Base-by-base conservation (phyloP, 2,329 filamentous ascomycete species). In the Xylariaceae sp. region DNA sequence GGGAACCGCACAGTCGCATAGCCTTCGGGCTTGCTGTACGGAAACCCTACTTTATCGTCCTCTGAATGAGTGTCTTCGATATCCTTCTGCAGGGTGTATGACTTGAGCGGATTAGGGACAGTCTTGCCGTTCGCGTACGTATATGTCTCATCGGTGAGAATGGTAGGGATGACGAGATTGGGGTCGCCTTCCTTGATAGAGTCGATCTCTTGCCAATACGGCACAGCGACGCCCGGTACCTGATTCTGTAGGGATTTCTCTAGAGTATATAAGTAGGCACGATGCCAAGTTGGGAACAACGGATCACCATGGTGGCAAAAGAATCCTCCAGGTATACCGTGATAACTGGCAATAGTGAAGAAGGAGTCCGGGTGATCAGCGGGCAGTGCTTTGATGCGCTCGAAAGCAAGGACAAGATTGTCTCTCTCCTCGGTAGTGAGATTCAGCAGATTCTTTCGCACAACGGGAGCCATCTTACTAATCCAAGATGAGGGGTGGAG, bases 231-330 rank as follows among this genome's bases (percentile, higher is more conserved):
- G 8, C 34, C 53, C 16, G 4, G 40, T 9, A 52, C 41, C 17
- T 50, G 53, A 3, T 44, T 53, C 16, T 48, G 48, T 8, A 53
- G 43, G 14, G 54, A 28, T 17, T 48, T 53, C 48, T 57, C 54
- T 1, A 57, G 54, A n/a, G 34, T 29, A 3, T 26, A 19, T 2
- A 57, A 29, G 16, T 53, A 57, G 4, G 54, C 48, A 8, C 48
- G 48, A 29, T 57, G 54, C 54, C 54, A 57, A 3, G 54, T 53
- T 1, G 53, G 53, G 16, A 56, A 56, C n/a, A 56, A 9, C 3
- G 36, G 33, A 29, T 56, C 47, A 4, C 48, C 54, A 43, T 53
- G 54, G n/a, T 57, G 54, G 26, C 54, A 57, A 34, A 33, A 51
- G 26, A 37, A 55, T 8, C 21, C 39, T 4, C 52, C 45, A 4